A percentile compares a stretch with the other conserved stretches of the same genome.
phyloP scores from a whole-genome alignment of 139 green algal genomes.

The Coccomyxa sp. region DNA sequence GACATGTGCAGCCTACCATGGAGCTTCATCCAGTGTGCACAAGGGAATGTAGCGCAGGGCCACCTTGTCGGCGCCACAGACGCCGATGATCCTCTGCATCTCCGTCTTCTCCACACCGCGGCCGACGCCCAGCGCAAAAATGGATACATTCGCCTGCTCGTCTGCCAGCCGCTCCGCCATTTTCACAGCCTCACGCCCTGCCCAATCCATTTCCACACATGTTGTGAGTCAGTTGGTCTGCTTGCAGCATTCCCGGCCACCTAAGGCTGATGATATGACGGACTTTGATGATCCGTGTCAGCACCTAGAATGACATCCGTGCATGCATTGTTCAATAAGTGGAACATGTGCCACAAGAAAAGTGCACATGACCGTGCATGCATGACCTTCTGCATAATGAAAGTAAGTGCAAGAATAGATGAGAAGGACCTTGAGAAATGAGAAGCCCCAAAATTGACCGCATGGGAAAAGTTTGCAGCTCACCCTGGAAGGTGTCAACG shows the following conservation, averaged over 20 bases:
- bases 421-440: no score
- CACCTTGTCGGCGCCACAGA: neutral
- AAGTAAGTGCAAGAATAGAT: no score
- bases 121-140: constrained; percentile 71
- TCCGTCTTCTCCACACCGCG: constrained; percentile 63
- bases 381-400: no score
- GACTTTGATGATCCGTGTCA: neutral
- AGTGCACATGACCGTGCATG: no score
- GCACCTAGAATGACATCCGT: neutral
- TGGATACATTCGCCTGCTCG: constrained; percentile 46
- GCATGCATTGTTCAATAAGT: neutral
- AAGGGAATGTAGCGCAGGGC: constrained; percentile 45
- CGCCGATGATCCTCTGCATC: constrained; percentile 50
- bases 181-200: constrained; percentile 3
- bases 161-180: constrained; percentile 46
- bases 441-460: no score
- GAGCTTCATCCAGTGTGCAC: constrained; percentile 48
- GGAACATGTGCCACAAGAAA: neutral
- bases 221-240: neutral
- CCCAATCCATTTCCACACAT: neutral
- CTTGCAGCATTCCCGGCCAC: no score
- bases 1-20: constrained; percentile 33
- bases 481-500: constrained; percentile 21
- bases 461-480: neutral
- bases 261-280: neutral